Evolutionary conservation across 2,329 filamentous ascomycete species (phyloP).

Genomic region (Hypoxylon sp.): DNA sequence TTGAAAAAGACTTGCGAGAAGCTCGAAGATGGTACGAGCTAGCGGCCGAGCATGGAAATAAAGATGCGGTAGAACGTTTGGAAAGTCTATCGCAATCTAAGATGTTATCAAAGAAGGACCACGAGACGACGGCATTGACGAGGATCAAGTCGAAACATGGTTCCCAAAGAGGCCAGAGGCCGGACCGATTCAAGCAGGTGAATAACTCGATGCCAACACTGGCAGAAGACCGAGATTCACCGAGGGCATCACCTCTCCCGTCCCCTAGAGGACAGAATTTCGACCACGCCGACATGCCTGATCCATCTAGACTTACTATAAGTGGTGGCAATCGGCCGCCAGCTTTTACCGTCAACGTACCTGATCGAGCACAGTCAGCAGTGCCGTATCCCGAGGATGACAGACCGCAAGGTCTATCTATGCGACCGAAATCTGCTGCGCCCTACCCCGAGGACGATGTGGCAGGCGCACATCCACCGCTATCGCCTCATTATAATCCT

Average conservation of each 20-base stretch:
- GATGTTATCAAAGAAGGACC: conserved; percentile 89
- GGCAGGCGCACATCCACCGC: conserved; percentile 50
- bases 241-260: conserved; percentile 59
- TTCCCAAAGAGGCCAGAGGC: conserved; percentile 74
- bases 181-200: conserved; percentile 70
- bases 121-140: conserved; percentile 90
- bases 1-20: conserved; percentile 84
- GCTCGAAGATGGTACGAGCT: conserved; percentile 92
- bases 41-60: conserved; percentile 91
- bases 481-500: conserved; percentile 62
- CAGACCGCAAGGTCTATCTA: conserved; percentile 65
- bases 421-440: conserved; percentile 63
- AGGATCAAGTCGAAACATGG: conserved; percentile 88
- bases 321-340: conserved; percentile 59
- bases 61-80: conserved; percentile 85
- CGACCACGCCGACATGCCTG: conserved; percentile 63
- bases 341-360: conserved; percentile 67
- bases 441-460: conserved; percentile 70
- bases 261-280: conserved; percentile 60
- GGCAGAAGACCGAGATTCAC: conserved; percentile 59
- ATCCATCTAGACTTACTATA: conserved; percentile 61
- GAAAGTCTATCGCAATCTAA: conserved; percentile 87
- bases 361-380: conserved; percentile 67
- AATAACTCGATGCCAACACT: conserved; percentile 65
- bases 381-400: conserved; percentile 82